Evolutionary conservation across 2,329 filamentous ascomycete species (phyloP), one percentile per base, ranked within the genome.

Genomic region (Epichloe aotearoae): DNA sequence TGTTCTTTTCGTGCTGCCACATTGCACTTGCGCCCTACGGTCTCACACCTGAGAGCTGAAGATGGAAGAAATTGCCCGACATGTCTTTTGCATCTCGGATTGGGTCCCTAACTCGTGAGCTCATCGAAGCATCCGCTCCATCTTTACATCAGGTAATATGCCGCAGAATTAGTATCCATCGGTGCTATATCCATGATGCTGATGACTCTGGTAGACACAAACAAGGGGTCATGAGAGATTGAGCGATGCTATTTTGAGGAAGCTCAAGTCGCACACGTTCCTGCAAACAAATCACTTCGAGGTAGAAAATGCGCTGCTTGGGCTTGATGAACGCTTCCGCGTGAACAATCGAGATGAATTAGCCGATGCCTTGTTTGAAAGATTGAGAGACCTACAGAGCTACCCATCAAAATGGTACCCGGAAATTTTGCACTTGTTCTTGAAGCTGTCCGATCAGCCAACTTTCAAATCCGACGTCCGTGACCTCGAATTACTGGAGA

Each of bases 291-390:
- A 91, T 60, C 84, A 87, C 57, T 90, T 90, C 61, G 81, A 86
- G 43, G 78, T 90, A 19, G 70, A 76, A 39, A 75, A 75, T 38
- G 75, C 74, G 37, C 72, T 91, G 2, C 72, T 80, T 46, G 86
- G 86, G 1, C 72, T 96, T 3, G 83, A 90, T 57, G 93, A 97
- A 69, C 89, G 91, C 58, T 93, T 96, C 59, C 78, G 82, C 34
- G 76, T 97, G 50, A 75, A 88, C 46, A 83, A 86, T 61, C 81
- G 86, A 54, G 90, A 96, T 59, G 80, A 80, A 39, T 70, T 96
- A 26, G 88, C 88, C 12, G 82, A 90, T 51, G 81, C 84, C 52
- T 67, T 96, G 40, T 69, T 74, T 6, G 62, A 70, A 48, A 54
- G 85, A 37, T 65, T 88, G 14, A 68, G 75, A 39, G 77, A 82